A percentile compares a stretch with the other conserved stretches of the same genome.
These are phyloP conservation scores for Chaetomiaceae sp. DNA, from an alignment of 2,329 filamentous ascomycete species.

Conservation along the genomic window DNA sequence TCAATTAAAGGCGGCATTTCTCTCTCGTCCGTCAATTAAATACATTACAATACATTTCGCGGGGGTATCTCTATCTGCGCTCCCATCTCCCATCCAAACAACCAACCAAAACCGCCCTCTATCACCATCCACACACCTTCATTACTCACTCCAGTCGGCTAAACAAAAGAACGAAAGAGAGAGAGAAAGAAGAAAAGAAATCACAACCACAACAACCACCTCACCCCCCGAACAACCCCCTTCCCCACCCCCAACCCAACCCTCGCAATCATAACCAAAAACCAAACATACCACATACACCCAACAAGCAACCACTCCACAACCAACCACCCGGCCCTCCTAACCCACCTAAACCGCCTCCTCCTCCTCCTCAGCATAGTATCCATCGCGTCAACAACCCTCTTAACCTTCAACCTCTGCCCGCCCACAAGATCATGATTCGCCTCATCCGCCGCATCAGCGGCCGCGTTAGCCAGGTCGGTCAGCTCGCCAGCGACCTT, in stretches of 20 bases:
- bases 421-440: slow-evolving; percentile 69
- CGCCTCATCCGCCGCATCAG: slow-evolving; percentile 76
- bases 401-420: slow-evolving; percentile 75
- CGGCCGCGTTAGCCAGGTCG: slow-evolving; percentile 59
- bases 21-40: too few species aligned
- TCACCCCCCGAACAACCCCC: slow-evolving; percentile 54
- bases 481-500: slow-evolving; percentile 50
- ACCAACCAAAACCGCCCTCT: too few species aligned
- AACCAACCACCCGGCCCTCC: slow-evolving; percentile 70
- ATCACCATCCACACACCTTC: too few species aligned
- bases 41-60: too few species aligned
- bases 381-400: slow-evolving; percentile 72
- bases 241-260: slow-evolving; percentile 59
- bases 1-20: too few species aligned
- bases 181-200: too few species aligned
- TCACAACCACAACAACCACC: slow-evolving; percentile 79
- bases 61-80: too few species aligned
- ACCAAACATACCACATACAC: slow-evolving; percentile 93
- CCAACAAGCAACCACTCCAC: slow-evolving; percentile 86
- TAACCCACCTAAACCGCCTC: slow-evolving; percentile 65
- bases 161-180: too few species aligned
- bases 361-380: slow-evolving; percentile 67
- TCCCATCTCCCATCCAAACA: too few species aligned
- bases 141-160: too few species aligned
- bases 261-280: slow-evolving; percentile 73